Evolutionary conservation across 2,329 filamentous ascomycete species (phyloP), one percentile per base, ranked within the genome.

Genomic region (Coniochaeta hoffmannii): DNA sequence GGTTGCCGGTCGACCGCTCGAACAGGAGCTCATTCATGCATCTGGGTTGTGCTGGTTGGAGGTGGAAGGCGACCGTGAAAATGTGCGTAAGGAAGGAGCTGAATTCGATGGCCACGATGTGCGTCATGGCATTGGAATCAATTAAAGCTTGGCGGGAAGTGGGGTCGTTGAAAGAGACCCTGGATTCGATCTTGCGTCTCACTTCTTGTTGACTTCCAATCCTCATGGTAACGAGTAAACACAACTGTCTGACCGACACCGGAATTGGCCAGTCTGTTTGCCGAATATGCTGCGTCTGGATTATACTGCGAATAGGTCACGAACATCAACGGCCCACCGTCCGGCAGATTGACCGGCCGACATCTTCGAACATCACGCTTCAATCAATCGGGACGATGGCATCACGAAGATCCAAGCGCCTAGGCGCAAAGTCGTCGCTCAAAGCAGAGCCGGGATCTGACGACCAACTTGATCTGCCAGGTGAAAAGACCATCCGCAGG

Each of bases 21-120:
- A 94, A 78, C 58, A 95, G 76, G 69, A 86, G 84, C 68, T 82
- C 76, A 83, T 88, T 87, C 85, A 90, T 93, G 22, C 50, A 53
- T 53, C 34, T 38, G 50, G 15, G 11, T 34, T 46, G 41, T 24
- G 41, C 2, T 41, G 17, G 22, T 19, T 26, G 41, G 19, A 4
- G 35, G 38, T 11, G 19, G 19, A 12, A 12, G 12, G 12, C 7
- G 30, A 12, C 7, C 7, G 7, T 7, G 30, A 8, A 32, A 32
- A 12, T 7, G 30, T 8, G 12, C 30, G 12, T 7, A 32, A 32
- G 30, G 12, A 32, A 12, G 7, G 30, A 32, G 30, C 7, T 32
- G 7, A 12, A 32, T n/a, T n/a, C n/a, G 30, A 32, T 32, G 7
- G 30, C 30, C 7, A 32, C 30, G 30, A 32, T 32, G 12, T 32